Evolutionary conservation across 768 basidiomycete genomes (phyloP), one percentile per base, ranked within the genome.

Genomic region (Gautieria morchelliformis): DNA sequence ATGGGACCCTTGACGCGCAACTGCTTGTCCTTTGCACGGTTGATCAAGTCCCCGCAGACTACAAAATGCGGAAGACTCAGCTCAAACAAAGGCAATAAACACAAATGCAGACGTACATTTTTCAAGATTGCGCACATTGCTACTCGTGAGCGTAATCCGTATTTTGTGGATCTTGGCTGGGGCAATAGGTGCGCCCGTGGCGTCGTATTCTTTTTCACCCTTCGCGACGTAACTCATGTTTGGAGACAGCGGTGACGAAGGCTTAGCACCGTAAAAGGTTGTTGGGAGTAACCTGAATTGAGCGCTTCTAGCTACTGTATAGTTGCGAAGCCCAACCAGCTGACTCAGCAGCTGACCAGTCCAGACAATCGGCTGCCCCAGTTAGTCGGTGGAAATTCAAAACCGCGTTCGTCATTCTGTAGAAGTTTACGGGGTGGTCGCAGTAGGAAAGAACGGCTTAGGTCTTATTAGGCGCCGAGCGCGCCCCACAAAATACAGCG

Each of bases 21-120:
- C 74, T 97, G 91, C 81, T 94, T 94, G 83, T 98, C 95, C 81
- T 98, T 98, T 66, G 96, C 95, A 61, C 95, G 85, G 83, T 93
- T 93, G 75, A 99, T 90, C 70, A 99, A 83, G 72, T 98, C 96
- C 59, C 76, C 73, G 60, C 90, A 97, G 84, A 99, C 95, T 99
- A 64, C 8, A 27, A 39, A n/a, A 33, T 1, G 2, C n/a, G 10
- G 44, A 55, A 35, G 12, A 58, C 8, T 44, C 11, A 35, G 17
- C 49, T 10, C 19, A 46, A 19, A 45, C 15, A 33, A 19, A n/a
- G n/a, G 46, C 0, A 24, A 0, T 37, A 49, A 22, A 9, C 32
- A 11, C 15, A 24, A n/a, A n/a, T n/a, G 53, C 44, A 12, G 24
- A 73, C 79, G 60, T 62, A 97, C 95, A 97, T 78, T 97, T 99